phyloP scores from a whole-genome alignment of 2,329 filamentous ascomycete genomes.

The Hymenoscyphus repandus region DNA sequence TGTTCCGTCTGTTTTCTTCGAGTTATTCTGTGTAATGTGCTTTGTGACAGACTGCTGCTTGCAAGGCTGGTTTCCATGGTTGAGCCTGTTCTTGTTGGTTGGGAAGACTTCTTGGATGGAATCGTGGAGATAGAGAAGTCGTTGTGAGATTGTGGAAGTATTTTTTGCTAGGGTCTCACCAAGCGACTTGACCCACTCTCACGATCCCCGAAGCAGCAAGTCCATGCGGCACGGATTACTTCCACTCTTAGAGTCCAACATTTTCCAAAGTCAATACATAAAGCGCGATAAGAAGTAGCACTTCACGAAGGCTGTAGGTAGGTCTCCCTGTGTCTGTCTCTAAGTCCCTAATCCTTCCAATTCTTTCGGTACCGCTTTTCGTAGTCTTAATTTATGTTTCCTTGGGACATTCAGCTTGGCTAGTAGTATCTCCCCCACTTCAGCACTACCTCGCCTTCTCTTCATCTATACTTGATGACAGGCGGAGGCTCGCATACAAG shows the following conservation, averaged over 20 bases:
- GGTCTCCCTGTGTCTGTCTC: background rate
- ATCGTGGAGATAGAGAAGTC: no score
- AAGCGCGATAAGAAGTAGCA: background rate
- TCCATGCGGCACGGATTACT: slow-evolving; percentile 2
- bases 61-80: no score
- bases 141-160: background rate
- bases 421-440: background rate
- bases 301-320: background rate
- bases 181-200: background rate
- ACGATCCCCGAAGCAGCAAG: slow-evolving; percentile 14
- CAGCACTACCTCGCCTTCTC: background rate
- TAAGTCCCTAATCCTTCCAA: background rate
- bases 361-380: background rate
- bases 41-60: no score
- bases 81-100: no score
- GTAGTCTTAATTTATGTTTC: no score
- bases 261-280: background rate
- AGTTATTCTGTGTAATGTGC: no score
- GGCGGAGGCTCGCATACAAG: background rate
- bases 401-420: background rate
- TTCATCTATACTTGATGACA: background rate
- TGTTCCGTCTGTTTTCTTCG: no score
- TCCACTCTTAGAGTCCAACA: slow-evolving; percentile 8
- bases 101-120: no score
- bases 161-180: background rate